A percentile compares a stretch with the other conserved stretches of the same genome.
These are phyloP conservation scores for Melastoma malabathricum DNA, from an alignment of 345 rosid species.

Conservation along the genomic window DNA sequence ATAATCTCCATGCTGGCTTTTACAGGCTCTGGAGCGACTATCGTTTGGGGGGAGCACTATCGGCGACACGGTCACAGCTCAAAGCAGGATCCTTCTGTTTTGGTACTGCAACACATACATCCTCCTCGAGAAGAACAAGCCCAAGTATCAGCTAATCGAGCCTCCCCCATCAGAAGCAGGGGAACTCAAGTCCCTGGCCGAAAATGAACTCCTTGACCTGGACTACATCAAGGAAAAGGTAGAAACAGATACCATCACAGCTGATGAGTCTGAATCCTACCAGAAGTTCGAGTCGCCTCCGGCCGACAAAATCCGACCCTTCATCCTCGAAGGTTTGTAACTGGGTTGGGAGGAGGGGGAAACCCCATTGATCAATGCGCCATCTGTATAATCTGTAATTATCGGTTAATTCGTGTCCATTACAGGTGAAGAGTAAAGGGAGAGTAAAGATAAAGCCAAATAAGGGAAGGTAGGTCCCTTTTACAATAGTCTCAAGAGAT, in stretches of 20 bases:
- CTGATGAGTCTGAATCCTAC: conserved; percentile 6
- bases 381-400: conserved; percentile 11
- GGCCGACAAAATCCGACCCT: conserved; percentile 47
- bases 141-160: conserved; percentile 75
- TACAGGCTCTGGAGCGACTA: conserved; percentile 75
- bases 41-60: conserved; percentile 60
- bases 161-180: conserved; percentile 16
- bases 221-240: conserved; percentile 24
- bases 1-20: not conserved
- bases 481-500: not conserved
- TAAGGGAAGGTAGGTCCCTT: conserved; percentile 28
- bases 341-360: conserved; percentile 22
- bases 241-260: conserved; percentile 18
- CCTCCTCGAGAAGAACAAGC: conserved; percentile 73
- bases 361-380: conserved; percentile 12
- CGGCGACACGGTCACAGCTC: conserved; percentile 58
- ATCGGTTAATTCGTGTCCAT: conserved; percentile 32
- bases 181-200: conserved; percentile 12
- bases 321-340: conserved; percentile 96
- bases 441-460: conserved; percentile 12
- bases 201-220: conserved; percentile 31
- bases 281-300: conserved; percentile 16
- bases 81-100: conserved; percentile 63
- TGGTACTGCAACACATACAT: conserved; percentile 82
- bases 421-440: conserved; percentile 66